Base-by-base conservation (phyloP, 768 basidiomycete species). In the Termitomyces sp. region DNA sequence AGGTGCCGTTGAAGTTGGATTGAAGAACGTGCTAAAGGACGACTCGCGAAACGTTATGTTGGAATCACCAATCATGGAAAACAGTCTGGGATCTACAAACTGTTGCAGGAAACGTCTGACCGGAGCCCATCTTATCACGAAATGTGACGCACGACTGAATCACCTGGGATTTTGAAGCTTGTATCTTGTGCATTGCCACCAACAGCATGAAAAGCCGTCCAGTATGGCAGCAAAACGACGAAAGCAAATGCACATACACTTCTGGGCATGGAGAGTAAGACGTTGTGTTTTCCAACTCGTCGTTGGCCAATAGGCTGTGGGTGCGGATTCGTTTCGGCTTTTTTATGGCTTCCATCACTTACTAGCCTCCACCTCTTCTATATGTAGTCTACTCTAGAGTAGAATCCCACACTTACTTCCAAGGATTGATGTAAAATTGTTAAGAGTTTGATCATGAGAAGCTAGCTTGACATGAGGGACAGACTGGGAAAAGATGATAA, bases 1-100 rank as follows among this genome's bases (percentile, higher is more conserved):
- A 14, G 82, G 75, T n/a, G 71, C 70, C 42, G 80, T 78, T 66
- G 82, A 81, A 17, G 85, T 86, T 2, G 87, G 89, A 65, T 87
- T 86, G 73, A 86, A 84, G 51, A 80, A 76, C 12, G 76, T 67
- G 34, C 68, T 72, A 43, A 78, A 79, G 11, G 79, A 66, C 31
- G 68, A 66, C 9, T 73, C 67, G 25, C 79, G 76, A 67, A 79
- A 80, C 2, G 74, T 61, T 32, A 59, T 78, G 73, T 76, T 78
- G 15, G 75, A 65, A 6, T 61, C 60, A 45, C 80, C 80, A 8
- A 87, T 67, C 10, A 86, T 86, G 17, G 80, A 79, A 62, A 84
- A 84, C 2, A 78, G 73, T 8, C 69, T 75, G 32, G 83, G 83
- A 60, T 84, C 74, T 45, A 86, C 68, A 52, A 81, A 73, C 86